These are phyloP conservation scores for Oryza nivara DNA, from an alignment of 176 grass and related monocot genomes.

Conservation along the genomic window DNA sequence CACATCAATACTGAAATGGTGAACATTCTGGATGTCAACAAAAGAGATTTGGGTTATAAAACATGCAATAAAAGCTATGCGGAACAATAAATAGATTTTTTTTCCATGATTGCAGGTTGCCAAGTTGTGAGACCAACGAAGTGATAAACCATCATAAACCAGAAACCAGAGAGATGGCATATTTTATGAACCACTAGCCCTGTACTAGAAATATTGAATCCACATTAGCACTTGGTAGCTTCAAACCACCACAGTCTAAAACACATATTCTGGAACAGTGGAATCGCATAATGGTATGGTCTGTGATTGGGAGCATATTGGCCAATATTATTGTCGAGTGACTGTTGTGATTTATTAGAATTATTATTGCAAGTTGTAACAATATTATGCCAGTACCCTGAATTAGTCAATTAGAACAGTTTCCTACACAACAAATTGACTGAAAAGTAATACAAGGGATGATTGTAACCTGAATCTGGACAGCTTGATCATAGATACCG, in stretches of 20 bases:
- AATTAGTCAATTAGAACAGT: background rate
- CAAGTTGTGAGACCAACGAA: constrained; percentile 7
- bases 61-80: background rate
- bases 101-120: background rate
- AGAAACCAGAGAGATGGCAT: constrained; percentile 14
- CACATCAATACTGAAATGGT: background rate
- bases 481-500: constrained; percentile 56
- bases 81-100: background rate
- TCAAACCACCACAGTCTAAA: background rate
- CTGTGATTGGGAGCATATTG: background rate
- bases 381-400: constrained; percentile 18
- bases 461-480: constrained; percentile 44
- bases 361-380: constrained; percentile 22
- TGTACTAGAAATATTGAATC: background rate
- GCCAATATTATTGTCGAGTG: background rate
- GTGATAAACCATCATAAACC: constrained; percentile 13
- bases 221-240: background rate
- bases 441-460: constrained; percentile 20
- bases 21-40: background rate
- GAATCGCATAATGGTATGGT: background rate
- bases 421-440: background rate
- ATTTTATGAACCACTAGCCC: constrained; percentile 1
- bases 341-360: constrained; percentile 16
- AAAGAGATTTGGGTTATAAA: background rate
- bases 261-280: constrained; percentile 6